A percentile compares a stretch with the other conserved stretches of the same genome.
Evolutionary conservation across 2,329 filamentous ascomycete genomes (phyloP).

Genomic region (Penicillium sp.): DNA sequence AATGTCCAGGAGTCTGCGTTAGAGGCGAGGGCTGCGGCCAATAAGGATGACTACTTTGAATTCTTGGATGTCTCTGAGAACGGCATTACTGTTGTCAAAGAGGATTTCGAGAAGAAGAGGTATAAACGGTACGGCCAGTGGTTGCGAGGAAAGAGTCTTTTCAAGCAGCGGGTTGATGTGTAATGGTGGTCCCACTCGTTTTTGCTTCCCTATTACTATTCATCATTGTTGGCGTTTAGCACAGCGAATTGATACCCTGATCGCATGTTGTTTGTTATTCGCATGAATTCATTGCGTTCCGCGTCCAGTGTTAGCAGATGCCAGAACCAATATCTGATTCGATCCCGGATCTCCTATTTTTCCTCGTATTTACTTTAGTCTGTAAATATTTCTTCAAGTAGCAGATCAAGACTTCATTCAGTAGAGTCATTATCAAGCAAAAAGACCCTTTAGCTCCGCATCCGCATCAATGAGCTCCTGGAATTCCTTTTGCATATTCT

Average conservation of each 20-base stretch:
- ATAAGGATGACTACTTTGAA: slow-evolving; percentile 69
- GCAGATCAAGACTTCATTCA: background rate
- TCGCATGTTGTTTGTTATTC: background rate
- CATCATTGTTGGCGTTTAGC: background rate
- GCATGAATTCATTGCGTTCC: too few species aligned
- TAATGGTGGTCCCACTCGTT: slow-evolving; percentile 23
- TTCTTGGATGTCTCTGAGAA: slow-evolving; percentile 75
- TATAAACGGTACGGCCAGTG: slow-evolving; percentile 97
- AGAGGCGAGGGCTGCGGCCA: slow-evolving; percentile 54
- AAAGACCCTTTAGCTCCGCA: slow-evolving; percentile 30
- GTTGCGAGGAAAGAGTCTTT: slow-evolving; percentile 89
- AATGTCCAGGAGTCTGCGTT: slow-evolving; percentile 56
- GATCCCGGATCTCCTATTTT: too few species aligned
- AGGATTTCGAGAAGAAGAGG: slow-evolving; percentile 84
- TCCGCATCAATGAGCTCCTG: slow-evolving; percentile 37
- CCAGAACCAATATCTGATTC: too few species aligned
- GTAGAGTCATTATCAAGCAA: slow-evolving; percentile 16
- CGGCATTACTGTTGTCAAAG: slow-evolving; percentile 79
- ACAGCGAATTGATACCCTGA: slow-evolving; percentile 22
- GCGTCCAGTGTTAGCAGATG: too few species aligned
- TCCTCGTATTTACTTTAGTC: too few species aligned
- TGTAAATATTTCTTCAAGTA: too few species aligned
- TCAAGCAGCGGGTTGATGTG: slow-evolving; percentile 71
- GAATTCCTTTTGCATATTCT: slow-evolving; percentile 35
- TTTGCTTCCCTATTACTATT: background rate